Conservation (phyloP, 2,329 filamentous ascomycete species). For the Leptoxyphium fumago region DNA sequence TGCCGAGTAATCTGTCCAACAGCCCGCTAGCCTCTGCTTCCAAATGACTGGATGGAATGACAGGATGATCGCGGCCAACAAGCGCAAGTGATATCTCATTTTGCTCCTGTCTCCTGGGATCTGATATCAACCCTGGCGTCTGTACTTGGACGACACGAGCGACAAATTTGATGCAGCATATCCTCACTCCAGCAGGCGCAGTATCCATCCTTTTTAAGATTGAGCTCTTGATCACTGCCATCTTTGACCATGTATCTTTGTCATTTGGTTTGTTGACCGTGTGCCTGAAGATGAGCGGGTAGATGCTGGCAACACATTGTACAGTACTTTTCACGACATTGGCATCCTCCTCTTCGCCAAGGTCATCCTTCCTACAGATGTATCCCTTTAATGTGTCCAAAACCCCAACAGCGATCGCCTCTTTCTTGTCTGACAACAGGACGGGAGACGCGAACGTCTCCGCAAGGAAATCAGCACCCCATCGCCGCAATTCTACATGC, state of each 20-base stretch:
- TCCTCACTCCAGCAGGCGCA: conserved; percentile 58
- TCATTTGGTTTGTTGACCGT: conserved; percentile 82
- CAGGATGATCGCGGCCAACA: conserved; percentile 66
- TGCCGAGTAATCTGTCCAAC: conserved; percentile 70
- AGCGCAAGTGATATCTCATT: conserved; percentile 78
- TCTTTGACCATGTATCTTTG: conserved; percentile 68
- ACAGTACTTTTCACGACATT: conserved; percentile 75
- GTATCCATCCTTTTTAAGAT: conserved; percentile 82
- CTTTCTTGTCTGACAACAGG: conserved; percentile 63
- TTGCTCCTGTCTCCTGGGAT: conserved; percentile 67
- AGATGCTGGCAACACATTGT: conserved; percentile 81
- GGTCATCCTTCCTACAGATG: conserved; percentile 37
- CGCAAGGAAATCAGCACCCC: conserved; percentile 90
- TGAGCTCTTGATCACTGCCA: conserved; percentile 75
- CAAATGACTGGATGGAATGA: conserved; percentile 64
- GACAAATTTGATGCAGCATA: conserved; percentile 96
- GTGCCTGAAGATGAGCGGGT: conserved; percentile 80
- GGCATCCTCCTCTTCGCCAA: conserved; percentile 48
- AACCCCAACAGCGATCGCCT: conserved; percentile 45
- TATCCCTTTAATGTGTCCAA: conserved; percentile 53
- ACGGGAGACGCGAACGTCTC: conserved; percentile 93
- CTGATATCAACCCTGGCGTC: conserved; percentile 65
- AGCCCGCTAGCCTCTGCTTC: conserved; percentile 89
- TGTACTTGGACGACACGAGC: conserved; percentile 88
- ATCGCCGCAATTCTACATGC: conserved; percentile 72